These are phyloP conservation scores for Gonium pectorale DNA, from an alignment of 139 green algal genomes.

Conservation along the genomic window DNA sequence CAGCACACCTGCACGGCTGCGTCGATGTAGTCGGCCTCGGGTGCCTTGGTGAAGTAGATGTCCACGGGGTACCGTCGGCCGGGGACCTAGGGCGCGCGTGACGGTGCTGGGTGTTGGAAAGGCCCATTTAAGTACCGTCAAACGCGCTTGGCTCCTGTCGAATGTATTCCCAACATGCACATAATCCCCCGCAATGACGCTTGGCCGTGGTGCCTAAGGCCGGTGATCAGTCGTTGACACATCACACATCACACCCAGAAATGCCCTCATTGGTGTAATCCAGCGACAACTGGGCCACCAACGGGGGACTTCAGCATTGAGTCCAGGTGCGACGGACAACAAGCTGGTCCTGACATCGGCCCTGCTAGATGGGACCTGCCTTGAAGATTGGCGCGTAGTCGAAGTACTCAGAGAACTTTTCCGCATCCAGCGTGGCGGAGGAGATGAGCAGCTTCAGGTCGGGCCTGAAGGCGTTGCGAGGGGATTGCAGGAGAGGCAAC, in stretches of 20 bases:
- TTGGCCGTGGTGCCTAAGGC: no score
- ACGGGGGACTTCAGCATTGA: no score
- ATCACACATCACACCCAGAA: no score
- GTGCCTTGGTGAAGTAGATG: slow-evolving; percentile 97
- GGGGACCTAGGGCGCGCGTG: slow-evolving; percentile 74
- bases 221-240: no score
- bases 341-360: no score
- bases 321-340: no score
- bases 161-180: no score
- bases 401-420: slow-evolving; percentile 97
- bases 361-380: neutral
- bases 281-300: no score
- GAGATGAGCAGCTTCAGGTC: slow-evolving; percentile 98
- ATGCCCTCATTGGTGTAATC: no score
- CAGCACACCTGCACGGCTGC: slow-evolving; percentile 74
- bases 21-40: slow-evolving; percentile 96
- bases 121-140: no score
- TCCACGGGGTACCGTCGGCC: slow-evolving; percentile 96
- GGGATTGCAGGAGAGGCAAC: neutral
- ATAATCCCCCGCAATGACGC: no score
- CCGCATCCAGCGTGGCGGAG: slow-evolving; percentile 90
- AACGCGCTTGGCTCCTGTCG: no score
- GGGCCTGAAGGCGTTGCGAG: slow-evolving; percentile 61
- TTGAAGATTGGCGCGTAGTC: slow-evolving; percentile 96
- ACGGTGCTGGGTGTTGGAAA: neutral